phyloP scores from a whole-genome alignment of 1,139 yeast species.

The Pneumocystis wakefieldiae region DNA sequence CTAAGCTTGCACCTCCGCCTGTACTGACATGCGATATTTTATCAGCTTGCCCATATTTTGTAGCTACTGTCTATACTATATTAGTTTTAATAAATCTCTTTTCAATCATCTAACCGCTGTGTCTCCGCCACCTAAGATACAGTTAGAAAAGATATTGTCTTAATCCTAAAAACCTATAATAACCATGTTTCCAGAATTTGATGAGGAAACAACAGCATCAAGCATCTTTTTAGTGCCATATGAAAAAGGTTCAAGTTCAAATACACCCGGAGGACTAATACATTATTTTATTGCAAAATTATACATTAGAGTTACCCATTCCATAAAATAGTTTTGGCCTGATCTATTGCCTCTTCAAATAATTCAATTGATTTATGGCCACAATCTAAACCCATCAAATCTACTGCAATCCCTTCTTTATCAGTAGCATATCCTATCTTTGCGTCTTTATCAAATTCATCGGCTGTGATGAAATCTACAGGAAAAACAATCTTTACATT shows the following conservation, averaged over 20 bases:
- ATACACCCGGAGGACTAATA: constrained; percentile 78
- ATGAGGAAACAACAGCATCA: constrained; percentile 73
- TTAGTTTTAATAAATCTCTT: background rate
- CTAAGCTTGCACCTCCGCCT: constrained; percentile 98
- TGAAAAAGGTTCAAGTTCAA: constrained; percentile 83
- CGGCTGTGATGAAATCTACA: constrained; percentile 86
- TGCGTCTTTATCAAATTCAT: constrained; percentile 84
- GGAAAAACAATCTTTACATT: constrained; percentile 84
- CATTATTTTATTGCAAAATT: background rate
- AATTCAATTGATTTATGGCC: constrained; percentile 75
- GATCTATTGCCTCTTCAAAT: constrained; percentile 62
- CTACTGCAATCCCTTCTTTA: constrained; percentile 77
- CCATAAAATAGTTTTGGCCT: constrained; percentile 96
- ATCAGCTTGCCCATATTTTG: constrained; percentile 89
- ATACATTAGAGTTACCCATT: constrained; percentile 39
- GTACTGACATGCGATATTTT: constrained; percentile 94
- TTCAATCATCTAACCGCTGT: background rate
- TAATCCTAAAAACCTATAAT: constrained; percentile 37
- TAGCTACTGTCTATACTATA: constrained; percentile 48
- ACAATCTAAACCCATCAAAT: constrained; percentile 87
- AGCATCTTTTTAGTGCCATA: constrained; percentile 78
- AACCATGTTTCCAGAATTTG: constrained; percentile 77
- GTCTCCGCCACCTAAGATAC: background rate
- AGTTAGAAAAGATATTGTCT: background rate
- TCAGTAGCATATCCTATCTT: constrained; percentile 65